Percentiles rank a stretch among this genome's conserved stretches.
These are phyloP conservation scores for Leersia perrieri DNA, from an alignment of 176 grass and related monocot species.

Conservation along the genomic window DNA sequence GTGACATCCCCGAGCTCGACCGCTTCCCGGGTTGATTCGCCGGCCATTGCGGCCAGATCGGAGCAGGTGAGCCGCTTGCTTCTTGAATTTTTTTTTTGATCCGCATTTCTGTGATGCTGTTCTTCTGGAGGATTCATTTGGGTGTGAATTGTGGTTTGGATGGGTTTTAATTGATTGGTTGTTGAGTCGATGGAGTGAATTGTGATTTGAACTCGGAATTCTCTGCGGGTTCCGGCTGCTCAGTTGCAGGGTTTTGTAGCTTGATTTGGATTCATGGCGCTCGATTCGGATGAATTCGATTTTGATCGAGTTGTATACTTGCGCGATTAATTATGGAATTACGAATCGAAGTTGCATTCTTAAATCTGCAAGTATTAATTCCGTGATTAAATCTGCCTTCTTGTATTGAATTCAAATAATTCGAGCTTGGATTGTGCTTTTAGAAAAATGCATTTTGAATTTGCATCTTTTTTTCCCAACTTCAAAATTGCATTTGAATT, in stretches of 20 bases:
- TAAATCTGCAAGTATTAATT: not conserved
- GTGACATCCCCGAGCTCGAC: not conserved
- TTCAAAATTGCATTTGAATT: not conserved
- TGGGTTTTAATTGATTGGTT: not conserved
- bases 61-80: slow-evolving; percentile 17
- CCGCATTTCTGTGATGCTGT: not conserved
- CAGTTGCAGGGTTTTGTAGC: not conserved
- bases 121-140: not conserved
- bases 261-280: slow-evolving; percentile 3
- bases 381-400: not conserved
- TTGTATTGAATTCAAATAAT: not conserved
- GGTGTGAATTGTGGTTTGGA: not conserved
- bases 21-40: slow-evolving; percentile 1
- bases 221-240: not conserved
- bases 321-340: not conserved
- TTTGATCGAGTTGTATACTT: not conserved
- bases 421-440: not conserved
- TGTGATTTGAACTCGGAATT: not conserved
- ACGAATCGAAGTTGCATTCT: not conserved
- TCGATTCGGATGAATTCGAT: not conserved
- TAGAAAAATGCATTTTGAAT: not conserved
- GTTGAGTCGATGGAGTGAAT: not conserved
- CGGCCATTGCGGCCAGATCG: slow-evolving; percentile 25
- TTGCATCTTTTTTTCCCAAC: not conserved
- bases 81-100: not conserved